A percentile compares a stretch with the other conserved stretches of the same genome.
Evolutionary conservation across 2,329 filamentous ascomycete genomes (phyloP).

Genomic region (Botrytis pseudocinerea): DNA sequence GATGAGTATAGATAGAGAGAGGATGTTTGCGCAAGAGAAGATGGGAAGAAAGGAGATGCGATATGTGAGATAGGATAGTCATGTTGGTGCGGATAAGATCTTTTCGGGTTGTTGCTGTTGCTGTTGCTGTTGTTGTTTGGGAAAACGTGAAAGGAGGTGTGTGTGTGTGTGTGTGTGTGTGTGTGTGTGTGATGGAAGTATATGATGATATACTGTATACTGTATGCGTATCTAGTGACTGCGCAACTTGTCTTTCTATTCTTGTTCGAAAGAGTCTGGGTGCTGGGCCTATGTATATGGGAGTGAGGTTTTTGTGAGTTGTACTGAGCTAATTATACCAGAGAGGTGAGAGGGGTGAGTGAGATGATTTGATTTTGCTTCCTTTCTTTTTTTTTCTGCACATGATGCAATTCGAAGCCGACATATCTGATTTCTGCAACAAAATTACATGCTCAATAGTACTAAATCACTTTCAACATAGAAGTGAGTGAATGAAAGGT

Average conservation of each 20-base stretch:
- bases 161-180: not conserved
- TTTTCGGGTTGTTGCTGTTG: too few relatives aligned
- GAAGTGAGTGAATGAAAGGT: not conserved
- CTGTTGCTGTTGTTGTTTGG: too few relatives aligned
- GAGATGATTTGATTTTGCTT: not conserved
- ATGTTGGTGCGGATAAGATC: too few relatives aligned
- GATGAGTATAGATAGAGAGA: too few relatives aligned
- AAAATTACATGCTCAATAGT: not conserved
- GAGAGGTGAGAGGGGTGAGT: not conserved
- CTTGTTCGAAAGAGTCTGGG: too few relatives aligned
- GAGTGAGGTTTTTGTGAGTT: not conserved
- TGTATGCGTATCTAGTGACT: not conserved
- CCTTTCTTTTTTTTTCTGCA: not conserved
- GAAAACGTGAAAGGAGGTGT: not conserved
- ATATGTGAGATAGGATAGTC: not conserved
- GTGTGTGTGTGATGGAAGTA: not conserved
- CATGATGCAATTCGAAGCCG: not conserved
- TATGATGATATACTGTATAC: not conserved
- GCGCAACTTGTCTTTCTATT: not conserved
- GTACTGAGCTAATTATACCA: not conserved
- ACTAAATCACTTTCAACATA: not conserved
- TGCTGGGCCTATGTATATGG: not conserved
- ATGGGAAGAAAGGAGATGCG: not conserved
- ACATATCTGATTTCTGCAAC: not conserved
- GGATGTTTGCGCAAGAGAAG: not conserved